Evolutionary conservation across 768 basidiomycete species (phyloP).

Genomic region (Baorangia bicolor): DNA sequence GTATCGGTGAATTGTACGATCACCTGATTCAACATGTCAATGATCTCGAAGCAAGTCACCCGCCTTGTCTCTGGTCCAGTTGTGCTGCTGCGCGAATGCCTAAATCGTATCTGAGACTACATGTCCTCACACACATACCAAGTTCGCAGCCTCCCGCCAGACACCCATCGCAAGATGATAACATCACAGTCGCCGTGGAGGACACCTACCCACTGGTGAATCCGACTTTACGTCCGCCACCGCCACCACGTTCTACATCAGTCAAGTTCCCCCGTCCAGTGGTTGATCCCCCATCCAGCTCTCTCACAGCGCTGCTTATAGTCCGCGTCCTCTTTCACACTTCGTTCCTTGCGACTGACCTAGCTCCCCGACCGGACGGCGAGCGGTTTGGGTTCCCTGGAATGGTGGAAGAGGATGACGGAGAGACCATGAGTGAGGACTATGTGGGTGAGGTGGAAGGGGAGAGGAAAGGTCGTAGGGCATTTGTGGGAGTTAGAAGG

Average conservation of each 20-base stretch:
- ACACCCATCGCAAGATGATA: conserved; percentile 71
- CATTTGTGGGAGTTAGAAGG: conserved; percentile 60
- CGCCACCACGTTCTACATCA: conserved; percentile 65
- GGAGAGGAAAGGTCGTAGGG: conserved; percentile 66
- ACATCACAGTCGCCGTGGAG: conserved; percentile 62
- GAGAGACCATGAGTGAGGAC: conserved; percentile 43
- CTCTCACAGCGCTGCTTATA: conserved; percentile 78
- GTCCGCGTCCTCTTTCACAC: conserved; percentile 82
- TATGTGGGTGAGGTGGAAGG: conserved; percentile 58
- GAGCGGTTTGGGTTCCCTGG: conserved; percentile 93
- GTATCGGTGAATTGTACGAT: conserved; percentile 67
- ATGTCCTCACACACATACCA: conserved; percentile 77
- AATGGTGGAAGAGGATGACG: conserved; percentile 74
- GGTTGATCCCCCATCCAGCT: conserved; percentile 65
- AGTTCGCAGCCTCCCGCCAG: conserved; percentile 51
- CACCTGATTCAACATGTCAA: conserved; percentile 63
- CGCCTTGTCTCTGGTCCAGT: conserved; percentile 69
- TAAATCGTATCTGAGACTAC: conserved; percentile 56
- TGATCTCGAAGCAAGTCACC: conserved; percentile 42
- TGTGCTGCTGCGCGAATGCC: conserved; percentile 52
- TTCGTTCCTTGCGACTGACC: conserved; percentile 67
- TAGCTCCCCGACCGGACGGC: conserved; percentile 66
- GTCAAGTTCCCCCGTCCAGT: conserved; percentile 60
- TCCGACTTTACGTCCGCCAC: conserved; percentile 67
- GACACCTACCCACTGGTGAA: conserved; percentile 55